Base-by-base conservation (phyloP, 2,329 filamentous ascomycete genomes). In the Dactylellina sp. region DNA sequence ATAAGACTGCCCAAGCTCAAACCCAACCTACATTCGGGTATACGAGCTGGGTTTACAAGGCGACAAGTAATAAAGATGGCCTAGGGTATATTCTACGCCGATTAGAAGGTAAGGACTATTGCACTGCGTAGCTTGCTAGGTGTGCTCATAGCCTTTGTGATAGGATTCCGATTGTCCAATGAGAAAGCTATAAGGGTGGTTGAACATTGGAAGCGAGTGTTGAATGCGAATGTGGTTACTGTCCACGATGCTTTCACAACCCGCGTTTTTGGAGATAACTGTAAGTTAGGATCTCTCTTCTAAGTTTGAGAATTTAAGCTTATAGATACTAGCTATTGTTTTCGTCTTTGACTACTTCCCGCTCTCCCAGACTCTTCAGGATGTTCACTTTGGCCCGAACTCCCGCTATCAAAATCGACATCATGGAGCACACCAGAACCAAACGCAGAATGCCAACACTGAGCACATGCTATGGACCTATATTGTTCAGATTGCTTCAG, bases 341-440 rank as follows among this genome's bases (percentile, higher is more conserved):
- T 91, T 99, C 79, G 93, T 96, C 22, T 95, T 92, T 75, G 92
- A 96, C 80, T 99, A 97, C 79, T 91, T 95, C 79, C 94, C 95
- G 0, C 85, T 95, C 18, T 92, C 94, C 1, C 96, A 95, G 81
- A 97, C 94, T 0, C 85, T 99, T 22, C 88, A 90, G 35, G 94
- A 98, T 79, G 88, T 91, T 78, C 91, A 97, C 79, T 88, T 93
- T 76, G 79, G 77, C 35, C 76, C 77, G 79, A 82, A 53, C 47
- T 71, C 64, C 65, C 77, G 70, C 76, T 75, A 68, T 18, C 71
- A 75, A 22, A 75, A 70, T 35, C 56, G 71, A 47, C 70, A 74
- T 28, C 70, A 74, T 32, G 56, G 53, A 9, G 18, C 50, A 0
- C 52, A 66, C n/a, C 62, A 66, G n/a, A 79, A 80, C 80, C 76